These are phyloP conservation scores for Paraconiothyrium brasiliense DNA, from an alignment of 2,329 filamentous ascomycete genomes.

Conservation along the genomic window DNA sequence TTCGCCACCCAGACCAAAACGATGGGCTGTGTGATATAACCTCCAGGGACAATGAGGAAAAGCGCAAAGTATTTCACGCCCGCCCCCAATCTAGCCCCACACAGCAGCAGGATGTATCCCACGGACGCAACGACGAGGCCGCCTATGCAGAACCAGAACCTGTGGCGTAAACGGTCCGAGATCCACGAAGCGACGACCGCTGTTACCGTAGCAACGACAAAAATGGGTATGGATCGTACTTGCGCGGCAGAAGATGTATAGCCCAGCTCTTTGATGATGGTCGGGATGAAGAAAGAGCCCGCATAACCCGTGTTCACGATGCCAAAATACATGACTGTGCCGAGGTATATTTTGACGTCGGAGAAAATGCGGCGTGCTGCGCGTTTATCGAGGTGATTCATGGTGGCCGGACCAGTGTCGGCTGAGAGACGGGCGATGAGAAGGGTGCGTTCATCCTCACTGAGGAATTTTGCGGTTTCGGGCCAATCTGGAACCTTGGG, in stretches of 20 bases:
- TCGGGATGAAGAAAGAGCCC: conserved; percentile 53
- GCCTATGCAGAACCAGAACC: conserved; percentile 62
- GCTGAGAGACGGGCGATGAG: conserved; percentile 39
- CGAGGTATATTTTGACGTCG: conserved; percentile 43
- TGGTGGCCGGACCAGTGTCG: conserved; percentile 53
- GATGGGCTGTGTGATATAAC: conserved; percentile 65
- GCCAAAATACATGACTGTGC: conserved; percentile 30
- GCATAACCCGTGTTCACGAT: conserved; percentile 59
- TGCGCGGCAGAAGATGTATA: conserved; percentile 50
- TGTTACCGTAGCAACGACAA: conserved; percentile 49
- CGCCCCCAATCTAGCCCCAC: conserved; percentile 55
- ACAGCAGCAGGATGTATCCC: conserved; percentile 66
- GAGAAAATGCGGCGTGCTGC: conserved; percentile 58
- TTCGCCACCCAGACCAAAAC: conserved; percentile 66
- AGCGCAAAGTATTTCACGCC: conserved; percentile 64
- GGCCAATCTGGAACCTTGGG: conserved; percentile 57
- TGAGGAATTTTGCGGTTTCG: conserved; percentile 47
- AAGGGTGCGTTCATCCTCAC: conserved; percentile 37
- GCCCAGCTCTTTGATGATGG: conserved; percentile 52
- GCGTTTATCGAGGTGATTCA: conserved; percentile 62
- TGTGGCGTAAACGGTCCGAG: conserved; percentile 62
- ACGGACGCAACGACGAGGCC: conserved; percentile 60
- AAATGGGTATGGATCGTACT: conserved; percentile 51
- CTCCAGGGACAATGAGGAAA: conserved; percentile 64
- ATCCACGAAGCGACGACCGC: conserved; percentile 52